Base-by-base conservation (phyloP, 2,329 filamentous ascomycete genomes). In the Waltergamsia citrina region DNA sequence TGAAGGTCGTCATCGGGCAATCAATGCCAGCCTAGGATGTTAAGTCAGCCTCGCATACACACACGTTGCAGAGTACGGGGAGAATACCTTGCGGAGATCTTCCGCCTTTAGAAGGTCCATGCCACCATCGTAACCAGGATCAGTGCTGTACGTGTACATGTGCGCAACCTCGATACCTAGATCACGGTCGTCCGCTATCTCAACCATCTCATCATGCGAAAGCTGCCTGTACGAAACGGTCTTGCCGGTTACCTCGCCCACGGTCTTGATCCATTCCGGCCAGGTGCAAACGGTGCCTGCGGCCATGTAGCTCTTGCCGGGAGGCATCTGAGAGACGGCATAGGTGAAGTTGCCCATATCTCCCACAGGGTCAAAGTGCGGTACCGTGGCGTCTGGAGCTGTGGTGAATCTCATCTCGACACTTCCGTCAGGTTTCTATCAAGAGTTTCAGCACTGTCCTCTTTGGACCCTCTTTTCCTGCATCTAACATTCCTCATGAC, bases 61-160 rank as follows among this genome's bases (percentile, higher is more conserved):
- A 8, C 2, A 10, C 2, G 14, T 14, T 6, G 0, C 10, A 14
- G 4, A 1, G 11, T 4, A 9, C 21, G 19, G 6, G 27, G 12
- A 12, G 43, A 56, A 53, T 41, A 67, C 65, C 48, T 62, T 54
- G 33, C 45, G 47, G 23, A 71, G 44, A 41, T 70, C 62, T 33
- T 57, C 51, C 0, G 62, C 64, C 28, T 42, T 63, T 35, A 68
- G 35, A 12, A 69, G 36, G 0, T 53, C 44, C 51, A 60, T 63
- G 1, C 51, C 63, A 1, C 67, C 67, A 38, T 66, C 65, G 35
- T 71, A 71, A 0, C 67, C 67, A 0, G 66, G 65, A 23, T 67
- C 53, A 0, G 57, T 62, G 9, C 53, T 56, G 38, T 71, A 71
- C 2, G 47, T 41, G 29, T 61, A 69, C 67, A 71, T 70, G 37